A percentile compares a stretch with the other conserved stretches of the same genome.
Conservation (phyloP, 345 rosid species). For the Sonneratia alba region DNA sequence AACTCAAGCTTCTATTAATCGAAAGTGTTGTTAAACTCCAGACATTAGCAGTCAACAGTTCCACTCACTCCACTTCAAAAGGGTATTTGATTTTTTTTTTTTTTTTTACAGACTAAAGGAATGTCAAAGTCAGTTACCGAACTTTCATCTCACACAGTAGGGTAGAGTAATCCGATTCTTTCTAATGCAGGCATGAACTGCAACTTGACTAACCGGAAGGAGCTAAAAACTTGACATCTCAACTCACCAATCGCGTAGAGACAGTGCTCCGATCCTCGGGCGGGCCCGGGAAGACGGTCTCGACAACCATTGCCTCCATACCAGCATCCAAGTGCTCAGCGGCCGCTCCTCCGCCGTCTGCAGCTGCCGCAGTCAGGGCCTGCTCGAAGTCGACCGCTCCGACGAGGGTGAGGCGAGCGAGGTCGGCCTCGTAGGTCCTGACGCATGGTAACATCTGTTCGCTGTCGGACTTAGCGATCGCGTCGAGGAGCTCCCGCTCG, state of each 20-base stretch:
- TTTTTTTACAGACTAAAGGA: neutral
- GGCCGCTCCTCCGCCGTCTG: slow-evolving; percentile 90
- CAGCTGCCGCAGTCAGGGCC: slow-evolving; percentile 82
- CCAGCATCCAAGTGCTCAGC: slow-evolving; percentile 53
- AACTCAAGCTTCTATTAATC: neutral
- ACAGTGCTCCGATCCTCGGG: slow-evolving; percentile 45
- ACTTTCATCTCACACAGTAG: neutral
- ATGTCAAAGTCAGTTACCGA: neutral
- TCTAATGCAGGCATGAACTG: neutral
- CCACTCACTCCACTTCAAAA: neutral
- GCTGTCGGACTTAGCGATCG: slow-evolving; percentile 48
- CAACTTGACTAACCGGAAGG: neutral
- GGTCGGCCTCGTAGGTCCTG: slow-evolving; percentile 67
- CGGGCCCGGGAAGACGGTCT: slow-evolving; percentile 67
- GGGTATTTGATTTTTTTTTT: too few species aligned
- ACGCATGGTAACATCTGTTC: slow-evolving; percentile 53
- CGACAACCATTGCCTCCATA: slow-evolving; percentile 64
- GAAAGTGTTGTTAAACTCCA: neutral
- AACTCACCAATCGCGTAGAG: slow-evolving; percentile 68
- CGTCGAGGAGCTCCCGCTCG: slow-evolving; percentile 50
- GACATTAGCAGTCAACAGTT: neutral
- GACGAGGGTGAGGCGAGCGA: slow-evolving; percentile 60
- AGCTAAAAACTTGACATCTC: neutral
- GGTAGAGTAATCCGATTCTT: neutral
- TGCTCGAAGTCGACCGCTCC: slow-evolving; percentile 67